Conservation (phyloP, 1,139 yeast species). For the Yamadazyma siamensis region DNA sequence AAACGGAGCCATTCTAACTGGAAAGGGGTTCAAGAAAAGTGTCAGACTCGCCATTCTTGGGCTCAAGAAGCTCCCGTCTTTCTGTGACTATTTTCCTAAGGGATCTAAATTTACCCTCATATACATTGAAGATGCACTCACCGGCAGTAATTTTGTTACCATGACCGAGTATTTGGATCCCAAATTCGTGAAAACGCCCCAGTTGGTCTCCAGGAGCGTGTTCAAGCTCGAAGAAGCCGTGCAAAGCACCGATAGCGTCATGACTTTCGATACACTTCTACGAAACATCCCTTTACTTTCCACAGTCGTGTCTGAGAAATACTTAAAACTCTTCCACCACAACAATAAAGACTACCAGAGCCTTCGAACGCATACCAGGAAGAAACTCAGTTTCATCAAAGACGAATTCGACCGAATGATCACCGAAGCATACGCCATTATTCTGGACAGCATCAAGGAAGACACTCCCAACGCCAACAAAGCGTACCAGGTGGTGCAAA, state of each 20-base stretch:
- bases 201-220: background rate
- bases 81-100: conserved; percentile 45
- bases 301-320: conserved; percentile 45
- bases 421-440: conserved; percentile 35
- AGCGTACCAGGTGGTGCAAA: conserved; percentile 29
- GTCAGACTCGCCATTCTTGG: conserved; percentile 42
- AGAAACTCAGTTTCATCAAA: conserved; percentile 25
- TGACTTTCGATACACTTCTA: conserved; percentile 42
- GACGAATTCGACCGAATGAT: conserved; percentile 33
- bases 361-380: conserved; percentile 29
- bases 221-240: background rate
- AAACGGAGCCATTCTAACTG: conserved; percentile 52
- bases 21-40: conserved; percentile 54
- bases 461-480: conserved; percentile 37
- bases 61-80: conserved; percentile 42
- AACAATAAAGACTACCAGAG: conserved; percentile 34
- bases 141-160: conserved; percentile 27
- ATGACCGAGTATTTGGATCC: conserved; percentile 13
- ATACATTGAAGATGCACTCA: conserved; percentile 48
- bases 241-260: conserved; percentile 3
- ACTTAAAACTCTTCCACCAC: conserved; percentile 41
- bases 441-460: conserved; percentile 39
- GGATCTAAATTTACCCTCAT: conserved; percentile 52
- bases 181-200: conserved; percentile 1
- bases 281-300: conserved; percentile 47